Evolutionary conservation across 2,329 filamentous ascomycete genomes (phyloP).

Genomic region (Paraconiothyrium brasiliense): DNA sequence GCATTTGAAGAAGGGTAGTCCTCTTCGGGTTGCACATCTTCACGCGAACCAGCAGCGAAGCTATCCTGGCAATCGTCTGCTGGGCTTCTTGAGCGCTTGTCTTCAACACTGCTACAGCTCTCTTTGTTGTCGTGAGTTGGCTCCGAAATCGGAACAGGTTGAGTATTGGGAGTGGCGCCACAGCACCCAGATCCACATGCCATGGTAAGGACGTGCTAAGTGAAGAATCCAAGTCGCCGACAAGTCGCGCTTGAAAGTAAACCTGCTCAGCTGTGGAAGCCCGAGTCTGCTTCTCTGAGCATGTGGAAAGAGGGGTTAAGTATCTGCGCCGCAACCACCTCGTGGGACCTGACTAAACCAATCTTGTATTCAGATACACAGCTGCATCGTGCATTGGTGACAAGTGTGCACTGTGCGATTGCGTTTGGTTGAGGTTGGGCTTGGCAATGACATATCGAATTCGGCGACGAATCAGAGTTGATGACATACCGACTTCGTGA

Average conservation of each 20-base stretch:
- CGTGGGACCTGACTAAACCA: too few species aligned
- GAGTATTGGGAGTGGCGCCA: neutral
- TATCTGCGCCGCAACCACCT: neutral
- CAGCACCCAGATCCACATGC: conserved; percentile 29
- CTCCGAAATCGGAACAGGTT: neutral
- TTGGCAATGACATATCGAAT: conserved; percentile 2
- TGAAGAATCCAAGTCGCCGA: too few species aligned
- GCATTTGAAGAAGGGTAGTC: conserved; percentile 8
- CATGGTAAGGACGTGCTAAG: conserved; percentile 17
- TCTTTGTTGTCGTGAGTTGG: neutral
- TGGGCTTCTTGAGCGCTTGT: neutral
- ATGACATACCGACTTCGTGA: too few species aligned
- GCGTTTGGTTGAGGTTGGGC: neutral
- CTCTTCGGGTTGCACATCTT: neutral
- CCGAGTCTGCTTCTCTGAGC: too few species aligned
- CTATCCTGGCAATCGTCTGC: neutral
- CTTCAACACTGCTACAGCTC: neutral
- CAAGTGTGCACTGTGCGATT: too few species aligned
- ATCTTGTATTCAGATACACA: neutral
- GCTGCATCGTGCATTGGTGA: neutral
- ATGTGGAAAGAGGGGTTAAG: neutral
- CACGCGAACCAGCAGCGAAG: neutral
- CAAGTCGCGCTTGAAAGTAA: too few species aligned
- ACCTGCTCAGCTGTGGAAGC: too few species aligned
- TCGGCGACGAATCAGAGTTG: too few species aligned